Evolutionary conservation across 208 protist genomes (phyloP), one percentile per base, ranked within the genome.

Genomic region (Naegleria fowleri): DNA sequence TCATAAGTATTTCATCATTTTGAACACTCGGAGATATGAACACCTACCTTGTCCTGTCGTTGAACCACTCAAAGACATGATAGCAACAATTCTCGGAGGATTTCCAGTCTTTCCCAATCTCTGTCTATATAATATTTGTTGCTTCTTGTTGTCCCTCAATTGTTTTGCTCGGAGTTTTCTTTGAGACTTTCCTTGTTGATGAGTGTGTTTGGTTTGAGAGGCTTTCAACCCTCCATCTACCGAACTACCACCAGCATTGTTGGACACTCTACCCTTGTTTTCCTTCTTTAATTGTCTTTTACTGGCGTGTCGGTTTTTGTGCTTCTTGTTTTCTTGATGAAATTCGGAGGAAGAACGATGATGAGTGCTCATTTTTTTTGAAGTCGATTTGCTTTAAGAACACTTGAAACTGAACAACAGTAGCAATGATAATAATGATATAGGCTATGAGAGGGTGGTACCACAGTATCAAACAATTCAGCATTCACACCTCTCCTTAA

Each of bases 51-150:
- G 29, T 86, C 36, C 36, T 6, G 13, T 41, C 40, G 22, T 33
- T 86, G 9, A 22, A 86, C 33, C 39, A 41, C 76, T 40, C 16
- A 86, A 48, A 38, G 83, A 48, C n/a, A 91, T 22, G 83, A 91
- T 51, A 7, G 90, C 76, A 29, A 91, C 83, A 38, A 91, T 48
- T 58, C 36, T 84, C n/a, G 90, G 90, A 33, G 90, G 90, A 36
- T 43, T 43, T 36, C 40, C 75, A 55, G 5, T 58, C 19, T 29
- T 67, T 43, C 90, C 90, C 13, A 91, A 48, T 7, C 90, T 0
- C 39, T 75, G 40, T 84, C 33, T 29, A 39, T 59, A 39, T 52
- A 79, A 79, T 43, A 90, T 75, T 4, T 90, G 15, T 39, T 79
- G n/a, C 40, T 58, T 84, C 33, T 91, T 91, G 7, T 90, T 9